Base-by-base conservation (phyloP, 768 basidiomycete genomes). In the Lentinus brumalis region DNA sequence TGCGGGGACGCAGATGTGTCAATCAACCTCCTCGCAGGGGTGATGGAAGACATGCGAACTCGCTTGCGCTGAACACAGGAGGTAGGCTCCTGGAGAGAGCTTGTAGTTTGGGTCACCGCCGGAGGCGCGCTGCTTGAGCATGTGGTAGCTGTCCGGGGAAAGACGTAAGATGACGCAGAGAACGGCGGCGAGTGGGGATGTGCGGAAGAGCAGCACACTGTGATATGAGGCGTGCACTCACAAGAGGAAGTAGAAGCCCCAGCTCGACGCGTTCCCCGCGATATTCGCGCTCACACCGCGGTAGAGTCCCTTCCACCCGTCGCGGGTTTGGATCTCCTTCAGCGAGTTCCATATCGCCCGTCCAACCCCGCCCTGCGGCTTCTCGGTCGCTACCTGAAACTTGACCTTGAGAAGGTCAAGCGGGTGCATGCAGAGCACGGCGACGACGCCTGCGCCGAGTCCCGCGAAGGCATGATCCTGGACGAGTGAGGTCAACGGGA, bases 161-260 rank as follows among this genome's bases (percentile, higher is more conserved):
- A 50, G 41, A 54, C 50, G 16, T 29, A 38, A 53, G 41, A 45
- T 29, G 29, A 44, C 46, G 46, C 46, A 61, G 42, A 38, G 26
- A 10, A 11, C 52, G 50, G 39, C 45, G 40, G 29, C 21, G 18
- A 21, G 18, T 15, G 14, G 26, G 45, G 8, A 31, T 10, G 32
- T 41, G 16, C 41, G 59, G 60, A 16, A 21, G 38, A 52, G 58
- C 41, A 44, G 16, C 16, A 26, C 29, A 39, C 26, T n/a, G 42
- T 18, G 29, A 0, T 5, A 18, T 18, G 8, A 12, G 7, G 4
- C 26, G 16, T 6, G 44, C 2, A 83, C 94, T 75, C 72, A 98
- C 97, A 97, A 96, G 63, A 96, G 83, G 76, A 99, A 99, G 75
- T 99, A 99, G 29, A 98, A 76, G 0, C 97, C 97, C 97, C 97